Conservation (phyloP, 495 filamentous ascomycete genomes). For the Penicillium subrubescens region DNA sequence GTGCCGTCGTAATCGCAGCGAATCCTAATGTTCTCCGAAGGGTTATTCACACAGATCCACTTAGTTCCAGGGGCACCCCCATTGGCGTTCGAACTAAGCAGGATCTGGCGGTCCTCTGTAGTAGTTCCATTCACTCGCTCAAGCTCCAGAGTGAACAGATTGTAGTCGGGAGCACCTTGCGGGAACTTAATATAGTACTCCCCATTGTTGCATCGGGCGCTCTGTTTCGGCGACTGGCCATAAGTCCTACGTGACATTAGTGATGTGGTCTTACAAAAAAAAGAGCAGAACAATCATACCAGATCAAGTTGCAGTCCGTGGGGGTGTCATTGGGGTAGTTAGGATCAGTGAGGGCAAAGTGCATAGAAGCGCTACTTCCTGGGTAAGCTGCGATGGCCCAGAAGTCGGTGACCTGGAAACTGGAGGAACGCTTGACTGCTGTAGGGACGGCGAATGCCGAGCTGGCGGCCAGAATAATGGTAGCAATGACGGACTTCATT, state of each 20-base stretch:
- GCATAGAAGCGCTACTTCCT: slow-evolving; percentile 15
- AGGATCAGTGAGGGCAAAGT: slow-evolving; percentile 26
- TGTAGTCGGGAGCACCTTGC: slow-evolving; percentile 20
- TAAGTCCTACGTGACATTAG: slow-evolving; percentile 17
- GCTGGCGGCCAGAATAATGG: slow-evolving; percentile 22
- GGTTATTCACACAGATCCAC: slow-evolving; percentile 28
- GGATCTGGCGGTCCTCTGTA: slow-evolving; percentile 18
- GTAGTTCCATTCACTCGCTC: slow-evolving; percentile 21
- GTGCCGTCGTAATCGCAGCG: slow-evolving; percentile 22
- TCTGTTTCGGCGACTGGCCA: slow-evolving; percentile 13
- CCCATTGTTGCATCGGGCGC: slow-evolving; percentile 28
- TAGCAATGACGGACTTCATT: slow-evolving; percentile 25
- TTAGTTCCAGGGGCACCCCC: slow-evolving; percentile 14
- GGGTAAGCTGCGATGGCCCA: background rate
- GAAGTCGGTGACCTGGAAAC: slow-evolving; percentile 26
- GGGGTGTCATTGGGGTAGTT: slow-evolving; percentile 34
- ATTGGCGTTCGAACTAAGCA: slow-evolving; percentile 17
- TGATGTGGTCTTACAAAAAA: background rate
- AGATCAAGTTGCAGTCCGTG: slow-evolving; percentile 31
- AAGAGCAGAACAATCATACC: slow-evolving; percentile 15
- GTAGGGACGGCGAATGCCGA: slow-evolving; percentile 24
- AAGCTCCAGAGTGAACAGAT: slow-evolving; percentile 23
- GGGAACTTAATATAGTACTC: slow-evolving; percentile 34
- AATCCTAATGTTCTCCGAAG: slow-evolving; percentile 9
- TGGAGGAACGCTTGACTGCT: slow-evolving; percentile 6